These are phyloP conservation scores for Microcyclospora pomicola DNA, from an alignment of 2,329 filamentous ascomycete genomes.

Conservation along the genomic window DNA sequence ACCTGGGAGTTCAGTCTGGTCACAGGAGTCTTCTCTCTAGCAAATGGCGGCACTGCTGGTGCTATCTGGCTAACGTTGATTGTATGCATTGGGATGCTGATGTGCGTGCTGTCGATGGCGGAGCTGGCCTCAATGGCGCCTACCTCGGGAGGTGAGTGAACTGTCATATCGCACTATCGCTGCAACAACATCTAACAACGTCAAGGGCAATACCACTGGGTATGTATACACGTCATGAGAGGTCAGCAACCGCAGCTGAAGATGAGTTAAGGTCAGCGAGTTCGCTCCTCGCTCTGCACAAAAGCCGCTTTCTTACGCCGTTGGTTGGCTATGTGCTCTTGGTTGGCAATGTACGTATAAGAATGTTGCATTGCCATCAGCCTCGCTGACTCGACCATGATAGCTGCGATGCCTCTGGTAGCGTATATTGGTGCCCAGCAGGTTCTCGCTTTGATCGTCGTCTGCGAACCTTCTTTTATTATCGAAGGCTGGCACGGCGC, in stretches of 20 bases:
- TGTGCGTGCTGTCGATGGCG: constrained; percentile 29
- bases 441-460: constrained; percentile 15
- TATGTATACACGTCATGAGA: constrained; percentile 10
- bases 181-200: constrained; percentile 27
- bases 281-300: constrained; percentile 38
- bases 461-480: constrained; percentile 12
- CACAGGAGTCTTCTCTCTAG: constrained; percentile 9
- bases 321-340: constrained; percentile 25
- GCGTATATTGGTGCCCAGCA: constrained; percentile 16
- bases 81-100: constrained; percentile 11
- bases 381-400: background rate
- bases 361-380: background rate
- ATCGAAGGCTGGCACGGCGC: constrained; percentile 10
- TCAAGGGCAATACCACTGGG: constrained; percentile 17
- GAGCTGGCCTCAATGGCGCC: constrained; percentile 43
- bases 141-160: constrained; percentile 44
- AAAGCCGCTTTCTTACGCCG: constrained; percentile 41
- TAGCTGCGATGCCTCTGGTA: constrained; percentile 14
- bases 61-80: constrained; percentile 35
- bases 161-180: constrained; percentile 11
- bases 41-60: constrained; percentile 40
- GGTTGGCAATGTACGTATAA: constrained; percentile 16
- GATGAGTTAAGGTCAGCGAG: constrained; percentile 12
- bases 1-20: constrained; percentile 14
- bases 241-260: no score